Evolutionary conservation across 2,329 filamentous ascomycete genomes (phyloP).

Genomic region (Epichloe brachyelytri): DNA sequence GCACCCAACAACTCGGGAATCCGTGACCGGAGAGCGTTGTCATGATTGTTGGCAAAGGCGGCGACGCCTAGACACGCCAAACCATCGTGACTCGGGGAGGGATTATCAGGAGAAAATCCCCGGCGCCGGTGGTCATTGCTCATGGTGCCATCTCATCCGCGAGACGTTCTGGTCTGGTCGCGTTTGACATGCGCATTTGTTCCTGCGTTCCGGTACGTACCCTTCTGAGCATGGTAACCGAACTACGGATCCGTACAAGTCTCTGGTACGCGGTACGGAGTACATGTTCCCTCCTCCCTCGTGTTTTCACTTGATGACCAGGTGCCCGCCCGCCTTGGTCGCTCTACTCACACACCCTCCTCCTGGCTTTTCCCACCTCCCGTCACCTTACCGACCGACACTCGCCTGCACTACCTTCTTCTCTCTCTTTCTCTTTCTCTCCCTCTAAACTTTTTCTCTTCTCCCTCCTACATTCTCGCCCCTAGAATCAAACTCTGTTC

Average conservation of each 20-base stretch:
- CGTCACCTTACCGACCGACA: slow-evolving; percentile 9
- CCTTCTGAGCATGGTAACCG: not conserved
- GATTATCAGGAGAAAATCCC: not conserved
- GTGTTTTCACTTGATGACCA: slow-evolving; percentile 5
- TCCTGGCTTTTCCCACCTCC: slow-evolving; percentile 10
- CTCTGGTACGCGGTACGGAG: not conserved
- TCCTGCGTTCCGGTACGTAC: not conserved
- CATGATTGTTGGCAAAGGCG: not conserved
- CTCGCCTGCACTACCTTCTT: slow-evolving; percentile 4
- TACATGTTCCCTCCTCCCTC: slow-evolving; percentile 4
- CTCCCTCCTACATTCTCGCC: slow-evolving; percentile 10
- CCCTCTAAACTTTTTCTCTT: slow-evolving; percentile 13
- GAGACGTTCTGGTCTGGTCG: not conserved
- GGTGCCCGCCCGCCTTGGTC: slow-evolving; percentile 7
- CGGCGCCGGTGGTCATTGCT: not conserved
- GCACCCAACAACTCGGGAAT: not conserved
- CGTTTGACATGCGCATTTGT: not conserved
- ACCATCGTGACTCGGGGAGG: not conserved
- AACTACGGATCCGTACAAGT: not conserved
- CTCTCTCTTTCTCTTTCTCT: slow-evolving; percentile 11
- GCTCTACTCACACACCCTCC: slow-evolving; percentile 10
- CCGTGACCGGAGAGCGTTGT: not conserved
- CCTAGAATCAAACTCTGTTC: slow-evolving; percentile 1
- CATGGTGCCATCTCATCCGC: not conserved
- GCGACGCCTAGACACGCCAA: not conserved